A percentile compares a stretch with the other conserved stretches of the same genome.
Conservation (phyloP, 441 rosid species). For the Breynia disticha region DNA sequence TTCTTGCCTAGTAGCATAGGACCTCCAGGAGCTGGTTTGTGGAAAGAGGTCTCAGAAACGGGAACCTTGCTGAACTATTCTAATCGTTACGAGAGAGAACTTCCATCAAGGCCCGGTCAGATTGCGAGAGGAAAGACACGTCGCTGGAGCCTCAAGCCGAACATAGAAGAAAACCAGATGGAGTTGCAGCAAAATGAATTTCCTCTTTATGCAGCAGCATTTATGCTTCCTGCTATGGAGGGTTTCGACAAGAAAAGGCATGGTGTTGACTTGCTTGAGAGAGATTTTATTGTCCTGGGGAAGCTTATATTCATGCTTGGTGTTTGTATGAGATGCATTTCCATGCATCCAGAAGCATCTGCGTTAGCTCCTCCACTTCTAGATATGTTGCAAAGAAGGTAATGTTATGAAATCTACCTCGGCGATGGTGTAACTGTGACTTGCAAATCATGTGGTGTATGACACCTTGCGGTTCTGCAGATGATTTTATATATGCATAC, state of each 20-base stretch:
- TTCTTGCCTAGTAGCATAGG: conserved; percentile 77
- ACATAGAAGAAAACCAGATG: conserved; percentile 29
- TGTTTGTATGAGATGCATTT: conserved; percentile 74
- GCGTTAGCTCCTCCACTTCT: conserved; percentile 71
- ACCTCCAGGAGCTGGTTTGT: conserved; percentile 52
- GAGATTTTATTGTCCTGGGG: conserved; percentile 89
- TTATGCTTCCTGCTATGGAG: conserved; percentile 99
- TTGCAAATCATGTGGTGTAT: background rate
- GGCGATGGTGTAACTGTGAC: too few species aligned
- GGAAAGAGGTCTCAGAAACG: conserved; percentile 69
- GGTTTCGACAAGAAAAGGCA: conserved; percentile 88
- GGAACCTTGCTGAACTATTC: conserved; percentile 69
- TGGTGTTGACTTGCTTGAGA: conserved; percentile 90
- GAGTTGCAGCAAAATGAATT: conserved; percentile 71
- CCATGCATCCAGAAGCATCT: conserved; percentile 95
- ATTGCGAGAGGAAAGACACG: conserved; percentile 68
- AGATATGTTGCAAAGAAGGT: conserved; percentile 86
- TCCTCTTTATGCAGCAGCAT: conserved; percentile 83
- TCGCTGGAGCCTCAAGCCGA: conserved; percentile 58
- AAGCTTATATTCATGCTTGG: conserved; percentile 95
- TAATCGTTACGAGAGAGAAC: conserved; percentile 78
- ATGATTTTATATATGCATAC: too few species aligned
- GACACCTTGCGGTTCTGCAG: background rate
- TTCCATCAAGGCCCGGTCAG: conserved; percentile 55
- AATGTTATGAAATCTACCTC: conserved; percentile 1